Base-by-base conservation (phyloP, 371 early-diverging fungal genomes). In the Mucor racemosus region DNA sequence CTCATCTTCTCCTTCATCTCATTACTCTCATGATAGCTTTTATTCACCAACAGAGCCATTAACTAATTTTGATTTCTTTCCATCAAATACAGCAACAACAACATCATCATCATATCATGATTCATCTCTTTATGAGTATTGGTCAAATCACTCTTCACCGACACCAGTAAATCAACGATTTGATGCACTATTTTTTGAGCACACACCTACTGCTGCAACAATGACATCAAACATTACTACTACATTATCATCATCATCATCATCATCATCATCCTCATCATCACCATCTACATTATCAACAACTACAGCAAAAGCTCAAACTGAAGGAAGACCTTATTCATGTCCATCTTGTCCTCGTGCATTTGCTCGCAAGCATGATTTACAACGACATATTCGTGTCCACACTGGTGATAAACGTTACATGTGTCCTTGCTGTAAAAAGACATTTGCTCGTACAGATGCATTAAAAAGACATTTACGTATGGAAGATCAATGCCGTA, bases 361-460 rank as follows among this genome's bases (percentile, higher is more conserved):
- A 2, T 91, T 91, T 71, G 77, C 87, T 26, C 83, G 91, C 17
- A 90, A 89, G 60, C 90, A 90, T 55, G 91, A 91, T 73, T 71
- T 87, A 17, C 84, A 88, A 55, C 85, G 91, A 8, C 91, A 91
- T 65, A 84, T 80, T 40, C 84, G 89, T 10, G 86, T 88, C 15
- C 91, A 90, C 46, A 88, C 91, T 7, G 89, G 89, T 1, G 86
- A 82, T 40, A 88, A 88, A 39, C 89, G 89, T 0, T 89, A 85
- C 72, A 41, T 65, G 7, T 90, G 90, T 57, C 64, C 79, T 17
- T 82, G 82, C 39, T 89, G 90, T 66, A 79, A 81, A 69, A 86
- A 88, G 68, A 75, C 82, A 0, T 90, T 90, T 82, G 89, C 90
- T 14, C 79, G 90, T 50, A 88, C 87, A 7, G 90, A 90, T 73